phyloP scores from a whole-genome alignment of 2,329 filamentous ascomycete genomes.

The Penicillium aurantiogriseum region DNA sequence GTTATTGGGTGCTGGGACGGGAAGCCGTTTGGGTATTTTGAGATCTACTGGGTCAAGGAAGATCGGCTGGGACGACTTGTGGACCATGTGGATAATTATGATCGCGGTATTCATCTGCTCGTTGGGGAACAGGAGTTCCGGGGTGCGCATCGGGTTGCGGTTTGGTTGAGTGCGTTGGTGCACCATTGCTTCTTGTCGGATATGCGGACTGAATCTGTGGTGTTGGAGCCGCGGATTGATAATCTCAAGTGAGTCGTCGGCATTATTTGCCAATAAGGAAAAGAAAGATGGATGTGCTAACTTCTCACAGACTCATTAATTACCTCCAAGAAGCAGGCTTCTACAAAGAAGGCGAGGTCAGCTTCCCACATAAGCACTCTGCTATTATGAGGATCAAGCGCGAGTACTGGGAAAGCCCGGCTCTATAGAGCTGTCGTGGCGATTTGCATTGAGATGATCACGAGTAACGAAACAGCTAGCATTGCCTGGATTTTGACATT shows the following conservation, averaged over 20 bases:
- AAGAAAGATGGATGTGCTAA: constrained; percentile 13
- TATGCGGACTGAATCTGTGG: constrained; percentile 74
- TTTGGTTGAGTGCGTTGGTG: constrained; percentile 83
- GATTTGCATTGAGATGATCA: constrained; percentile 6
- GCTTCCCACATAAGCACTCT: constrained; percentile 88
- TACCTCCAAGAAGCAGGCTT: constrained; percentile 77
- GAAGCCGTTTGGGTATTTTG: constrained; percentile 94
- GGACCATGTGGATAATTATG: constrained; percentile 70
- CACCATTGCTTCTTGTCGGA: constrained; percentile 81
- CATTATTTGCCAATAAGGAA: neutral
- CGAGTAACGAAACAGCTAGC: constrained; percentile 17
- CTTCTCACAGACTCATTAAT: constrained; percentile 57
- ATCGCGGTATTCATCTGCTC: constrained; percentile 83
- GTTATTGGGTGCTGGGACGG: constrained; percentile 93
- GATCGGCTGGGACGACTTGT: constrained; percentile 72
- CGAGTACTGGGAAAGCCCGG: constrained; percentile 75
- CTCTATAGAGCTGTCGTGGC: constrained; percentile 43
- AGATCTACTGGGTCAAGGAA: constrained; percentile 98
- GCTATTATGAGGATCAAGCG: constrained; percentile 78
- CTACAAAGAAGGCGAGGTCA: constrained; percentile 78
- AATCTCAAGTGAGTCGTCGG: constrained; percentile 70
- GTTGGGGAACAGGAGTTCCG: constrained; percentile 91
- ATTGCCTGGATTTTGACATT: constrained; percentile 3
- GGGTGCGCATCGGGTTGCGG: constrained; percentile 69
- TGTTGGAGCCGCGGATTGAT: constrained; percentile 87